Conservation (phyloP, 371 early-diverging fungal genomes). For the Mucor plumbeus region DNA sequence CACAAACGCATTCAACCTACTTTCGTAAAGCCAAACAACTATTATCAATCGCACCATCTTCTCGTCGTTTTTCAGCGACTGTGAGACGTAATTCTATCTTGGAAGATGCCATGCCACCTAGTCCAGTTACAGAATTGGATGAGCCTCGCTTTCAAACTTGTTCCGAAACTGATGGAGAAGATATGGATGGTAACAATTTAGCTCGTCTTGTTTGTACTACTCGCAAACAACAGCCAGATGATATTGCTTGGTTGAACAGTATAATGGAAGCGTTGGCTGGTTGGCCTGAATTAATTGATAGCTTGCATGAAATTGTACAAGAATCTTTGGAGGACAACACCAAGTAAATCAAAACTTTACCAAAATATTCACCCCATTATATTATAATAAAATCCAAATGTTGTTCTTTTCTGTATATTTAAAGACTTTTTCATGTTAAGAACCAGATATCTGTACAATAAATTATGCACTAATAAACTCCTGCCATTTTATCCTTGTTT, state of each 20-base stretch:
- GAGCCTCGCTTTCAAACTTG: conserved; percentile 38
- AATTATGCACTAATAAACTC: no score
- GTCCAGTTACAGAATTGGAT: conserved; percentile 29
- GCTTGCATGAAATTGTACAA: conserved; percentile 34
- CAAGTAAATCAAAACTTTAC: background rate
- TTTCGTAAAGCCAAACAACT: conserved; percentile 45
- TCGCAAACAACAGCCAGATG: conserved; percentile 50
- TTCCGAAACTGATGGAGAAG: conserved; percentile 17
- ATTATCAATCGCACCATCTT: conserved; percentile 36
- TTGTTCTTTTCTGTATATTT: no score
- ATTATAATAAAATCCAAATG: no score
- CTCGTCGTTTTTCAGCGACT: conserved; percentile 28
- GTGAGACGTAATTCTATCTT: conserved; percentile 46
- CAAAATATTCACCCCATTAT: no score
- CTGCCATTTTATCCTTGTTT: no score
- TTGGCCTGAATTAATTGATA: conserved; percentile 49
- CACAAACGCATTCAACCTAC: conserved; percentile 32
- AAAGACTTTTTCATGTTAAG: no score
- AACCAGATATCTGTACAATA: no score
- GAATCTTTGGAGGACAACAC: conserved; percentile 15
- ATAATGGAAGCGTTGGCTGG: conserved; percentile 40
- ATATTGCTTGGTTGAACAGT: conserved; percentile 40
- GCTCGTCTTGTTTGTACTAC: conserved; percentile 33
- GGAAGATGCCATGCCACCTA: conserved; percentile 33
- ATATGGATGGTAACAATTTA: conserved; percentile 16